A percentile compares a stretch with the other conserved stretches of the same genome.
These are phyloP conservation scores for Capsicum rhomboideum DNA, from an alignment of 257 asterid genomes.

Conservation along the genomic window DNA sequence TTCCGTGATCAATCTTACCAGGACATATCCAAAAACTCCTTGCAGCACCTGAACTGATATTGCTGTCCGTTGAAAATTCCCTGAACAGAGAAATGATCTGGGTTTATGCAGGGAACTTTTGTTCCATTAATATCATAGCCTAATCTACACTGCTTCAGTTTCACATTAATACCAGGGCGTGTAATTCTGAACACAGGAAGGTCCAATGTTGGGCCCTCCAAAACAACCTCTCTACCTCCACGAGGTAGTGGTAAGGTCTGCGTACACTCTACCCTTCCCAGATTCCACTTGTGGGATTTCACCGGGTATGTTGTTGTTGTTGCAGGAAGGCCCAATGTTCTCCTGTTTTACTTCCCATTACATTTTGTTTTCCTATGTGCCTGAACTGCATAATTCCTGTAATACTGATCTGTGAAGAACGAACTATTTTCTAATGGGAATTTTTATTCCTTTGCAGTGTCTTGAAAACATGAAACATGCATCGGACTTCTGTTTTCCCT, in stretches of 20 bases:
- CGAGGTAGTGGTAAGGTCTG: no score
- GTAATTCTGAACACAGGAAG: not conserved
- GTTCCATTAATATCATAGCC: not conserved
- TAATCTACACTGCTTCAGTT: not conserved
- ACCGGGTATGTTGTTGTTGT: no score
- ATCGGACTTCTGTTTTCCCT: not conserved
- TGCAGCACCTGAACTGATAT: not conserved
- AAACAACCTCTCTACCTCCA: no score
- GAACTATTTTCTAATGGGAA: conserved; percentile 28
- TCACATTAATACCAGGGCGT: not conserved
- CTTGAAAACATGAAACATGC: conserved; percentile 2
- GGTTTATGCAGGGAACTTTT: not conserved
- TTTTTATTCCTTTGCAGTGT: conserved; percentile 7
- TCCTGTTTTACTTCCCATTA: not conserved
- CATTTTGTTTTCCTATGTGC: not conserved
- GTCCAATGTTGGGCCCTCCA: not conserved
- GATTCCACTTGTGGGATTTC: no score
- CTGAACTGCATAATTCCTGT: conserved; percentile 6
- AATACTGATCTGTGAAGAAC: conserved; percentile 11
- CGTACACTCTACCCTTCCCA: no score
- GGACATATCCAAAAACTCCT: not conserved
- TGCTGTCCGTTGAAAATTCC: not conserved
- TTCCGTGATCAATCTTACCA: conserved; percentile 11
- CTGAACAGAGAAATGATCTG: not conserved
- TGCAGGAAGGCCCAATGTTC: not conserved